Base-by-base conservation (phyloP, 192 early-diverging fungal species). In the Entomortierella lignicola region DNA sequence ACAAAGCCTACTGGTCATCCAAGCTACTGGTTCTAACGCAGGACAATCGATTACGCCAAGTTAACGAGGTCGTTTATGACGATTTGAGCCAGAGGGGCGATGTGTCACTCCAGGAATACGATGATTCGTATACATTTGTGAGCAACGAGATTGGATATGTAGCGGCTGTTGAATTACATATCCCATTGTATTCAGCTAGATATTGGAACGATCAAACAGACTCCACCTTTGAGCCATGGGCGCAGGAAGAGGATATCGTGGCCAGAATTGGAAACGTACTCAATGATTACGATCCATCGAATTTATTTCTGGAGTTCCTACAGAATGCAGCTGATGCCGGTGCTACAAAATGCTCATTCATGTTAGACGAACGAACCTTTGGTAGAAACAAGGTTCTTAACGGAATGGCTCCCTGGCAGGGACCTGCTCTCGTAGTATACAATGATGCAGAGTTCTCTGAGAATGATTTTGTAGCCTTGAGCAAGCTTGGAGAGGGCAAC, bases 311-410 rank as follows among this genome's bases (percentile, higher is more conserved):
- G 5, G 81, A 82, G 63, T 73, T 73, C 18, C n/a, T 81, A 1
- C 81, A 84, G 50, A 84, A 84, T 25, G 83, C 83, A 0, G 69
- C 83, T 20, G 81, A 83, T 58, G 81, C 82, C 5, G 53, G 61
- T 4, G 81, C 81, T 2, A 65, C 72, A 0, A 30, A 59, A 17
- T 83, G 71, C 31, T 42, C 13, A 4, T 47, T 83, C 23, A 59
- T 77, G 27, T 1, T 82, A 4, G 82, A 83, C 34, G 0, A 51
- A 0, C 41, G 50, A 17, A 51, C 59, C 12, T 51, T 42, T 60
- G 50, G 23, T 11, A 60, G 18, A 6, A 15, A 43, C 18, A 60
- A 30, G 53, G 12, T 80, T 1, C 27, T 83, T 11, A 59, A 47
- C 10, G 31, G 66, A n/a, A 82, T 82, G 75, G 23, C 57, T 7